phyloP scores from a whole-genome alignment of 768 basidiomycete genomes.

The Mycena metata region DNA sequence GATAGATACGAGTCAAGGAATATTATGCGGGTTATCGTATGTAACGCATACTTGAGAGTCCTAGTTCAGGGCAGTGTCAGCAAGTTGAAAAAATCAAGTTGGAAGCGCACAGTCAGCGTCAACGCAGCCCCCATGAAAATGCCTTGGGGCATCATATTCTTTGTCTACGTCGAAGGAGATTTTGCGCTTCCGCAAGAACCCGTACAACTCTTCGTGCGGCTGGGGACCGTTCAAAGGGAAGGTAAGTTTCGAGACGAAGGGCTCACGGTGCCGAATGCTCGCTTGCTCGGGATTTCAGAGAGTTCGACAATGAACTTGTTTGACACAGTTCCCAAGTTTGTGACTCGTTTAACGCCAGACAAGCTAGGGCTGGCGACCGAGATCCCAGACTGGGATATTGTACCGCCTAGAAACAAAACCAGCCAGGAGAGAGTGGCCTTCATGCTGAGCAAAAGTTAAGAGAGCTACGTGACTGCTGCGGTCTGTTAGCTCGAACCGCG shows the following conservation, averaged over 20 bases:
- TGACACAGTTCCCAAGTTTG: slow-evolving; percentile 55
- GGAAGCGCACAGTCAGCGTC: slow-evolving; percentile 56
- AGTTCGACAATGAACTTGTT: slow-evolving; percentile 74
- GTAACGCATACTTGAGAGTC: slow-evolving; percentile 45
- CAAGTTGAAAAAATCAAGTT: no score
- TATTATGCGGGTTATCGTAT: not conserved
- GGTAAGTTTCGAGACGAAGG: not conserved
- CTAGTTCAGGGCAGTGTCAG: slow-evolving; percentile 7
- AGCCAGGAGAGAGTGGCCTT: no score
- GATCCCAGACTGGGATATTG: no score
- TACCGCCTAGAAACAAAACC: no score
- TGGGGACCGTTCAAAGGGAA: slow-evolving; percentile 37
- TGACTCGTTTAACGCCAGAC: slow-evolving; percentile 54
- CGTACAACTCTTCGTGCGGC: slow-evolving; percentile 68
- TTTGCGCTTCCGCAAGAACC: slow-evolving; percentile 56
- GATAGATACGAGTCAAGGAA: not conserved
- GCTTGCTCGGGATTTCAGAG: slow-evolving; percentile 54
- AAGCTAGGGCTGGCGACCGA: slow-evolving; percentile 47
- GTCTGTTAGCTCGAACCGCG: no score
- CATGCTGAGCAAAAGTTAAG: no score
- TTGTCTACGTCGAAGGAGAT: slow-evolving; percentile 61
- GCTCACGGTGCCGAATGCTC: slow-evolving; percentile 44
- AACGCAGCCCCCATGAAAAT: slow-evolving; percentile 73
- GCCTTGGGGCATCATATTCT: slow-evolving; percentile 64
- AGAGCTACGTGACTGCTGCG: no score